phyloP scores from a whole-genome alignment of 2,329 filamentous ascomycete species.

The Pseudogymnoascus sp. region DNA sequence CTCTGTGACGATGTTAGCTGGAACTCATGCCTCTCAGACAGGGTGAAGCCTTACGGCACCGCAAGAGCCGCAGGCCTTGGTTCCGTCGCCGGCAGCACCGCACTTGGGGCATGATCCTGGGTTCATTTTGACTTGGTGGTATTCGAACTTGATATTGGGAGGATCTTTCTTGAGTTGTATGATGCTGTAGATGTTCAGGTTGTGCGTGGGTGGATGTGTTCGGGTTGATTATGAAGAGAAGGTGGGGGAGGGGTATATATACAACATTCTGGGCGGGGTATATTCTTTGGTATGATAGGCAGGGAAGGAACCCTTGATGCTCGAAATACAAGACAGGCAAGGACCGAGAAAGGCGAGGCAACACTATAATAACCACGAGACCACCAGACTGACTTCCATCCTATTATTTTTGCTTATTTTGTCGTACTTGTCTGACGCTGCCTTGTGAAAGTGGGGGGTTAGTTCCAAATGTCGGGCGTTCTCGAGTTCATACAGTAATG shows the following conservation, averaged over 20 bases:
- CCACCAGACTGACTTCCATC: background rate
- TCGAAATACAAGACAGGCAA: background rate
- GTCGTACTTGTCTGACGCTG: constrained; percentile 2
- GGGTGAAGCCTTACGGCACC: background rate
- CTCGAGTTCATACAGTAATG: background rate
- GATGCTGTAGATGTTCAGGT: background rate
- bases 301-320: constrained; percentile 4
- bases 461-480: background rate
- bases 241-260: background rate
- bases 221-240: background rate
- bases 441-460: constrained; percentile 4
- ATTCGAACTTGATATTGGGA: background rate
- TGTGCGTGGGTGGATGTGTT: background rate
- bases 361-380: constrained; percentile 3
- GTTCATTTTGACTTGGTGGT: constrained; percentile 6
- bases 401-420: constrained; percentile 6
- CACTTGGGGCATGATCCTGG: constrained; percentile 4
- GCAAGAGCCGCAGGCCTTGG: constrained; percentile 6
- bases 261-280: constrained; percentile 3
- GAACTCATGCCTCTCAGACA: background rate
- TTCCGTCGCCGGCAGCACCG: background rate
- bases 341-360: background rate
- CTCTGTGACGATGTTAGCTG: background rate
- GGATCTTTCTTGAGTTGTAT: background rate
- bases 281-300: constrained; percentile 1